Conservation (phyloP, 805 yeast species). For the Saccharomycopsis selenospora region DNA sequence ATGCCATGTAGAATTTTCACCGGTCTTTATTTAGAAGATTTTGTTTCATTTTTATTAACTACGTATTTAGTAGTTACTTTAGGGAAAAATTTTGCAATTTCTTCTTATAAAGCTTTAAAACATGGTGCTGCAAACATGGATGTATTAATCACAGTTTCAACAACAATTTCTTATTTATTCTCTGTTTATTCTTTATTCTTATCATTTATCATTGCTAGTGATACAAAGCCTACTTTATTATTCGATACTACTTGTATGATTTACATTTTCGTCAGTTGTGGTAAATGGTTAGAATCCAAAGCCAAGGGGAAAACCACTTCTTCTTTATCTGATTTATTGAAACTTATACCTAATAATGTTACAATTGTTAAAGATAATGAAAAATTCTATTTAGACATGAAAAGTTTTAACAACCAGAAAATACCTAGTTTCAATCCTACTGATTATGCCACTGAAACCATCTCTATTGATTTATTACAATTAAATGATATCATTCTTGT, state of each 20-base stretch:
- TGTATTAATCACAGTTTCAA: conserved; percentile 76
- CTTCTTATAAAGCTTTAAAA: conserved; percentile 55
- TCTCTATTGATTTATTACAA: conserved; percentile 76
- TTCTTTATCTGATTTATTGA: conserved; percentile 73
- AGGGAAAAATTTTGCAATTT: conserved; percentile 61
- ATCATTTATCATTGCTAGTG: conserved; percentile 37
- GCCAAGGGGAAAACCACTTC: conserved; percentile 93
- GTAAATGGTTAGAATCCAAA: conserved; percentile 83
- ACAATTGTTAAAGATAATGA: conserved; percentile 44
- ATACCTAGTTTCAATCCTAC: background rate
- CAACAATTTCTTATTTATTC: conserved; percentile 68
- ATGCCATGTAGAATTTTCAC: conserved; percentile 32
- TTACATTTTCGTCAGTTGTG: conserved; percentile 74
- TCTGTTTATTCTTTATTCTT: conserved; percentile 57
- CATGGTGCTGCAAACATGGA: conserved; percentile 88
- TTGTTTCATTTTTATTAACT: conserved; percentile 52
- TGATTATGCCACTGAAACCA: conserved; percentile 29
- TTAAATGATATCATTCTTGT: conserved; percentile 68
- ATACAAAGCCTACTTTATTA: conserved; percentile 46
- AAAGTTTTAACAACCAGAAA: background rate
- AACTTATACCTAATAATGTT: conserved; percentile 75
- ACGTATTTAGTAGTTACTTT: conserved; percentile 55
- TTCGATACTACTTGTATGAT: conserved; percentile 89
- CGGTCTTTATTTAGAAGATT: conserved; percentile 60
- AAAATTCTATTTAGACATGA: conserved; percentile 7